These are phyloP conservation scores for Exophiala aquamarina DNA, from an alignment of 2,329 filamentous ascomycete genomes.

Conservation along the genomic window DNA sequence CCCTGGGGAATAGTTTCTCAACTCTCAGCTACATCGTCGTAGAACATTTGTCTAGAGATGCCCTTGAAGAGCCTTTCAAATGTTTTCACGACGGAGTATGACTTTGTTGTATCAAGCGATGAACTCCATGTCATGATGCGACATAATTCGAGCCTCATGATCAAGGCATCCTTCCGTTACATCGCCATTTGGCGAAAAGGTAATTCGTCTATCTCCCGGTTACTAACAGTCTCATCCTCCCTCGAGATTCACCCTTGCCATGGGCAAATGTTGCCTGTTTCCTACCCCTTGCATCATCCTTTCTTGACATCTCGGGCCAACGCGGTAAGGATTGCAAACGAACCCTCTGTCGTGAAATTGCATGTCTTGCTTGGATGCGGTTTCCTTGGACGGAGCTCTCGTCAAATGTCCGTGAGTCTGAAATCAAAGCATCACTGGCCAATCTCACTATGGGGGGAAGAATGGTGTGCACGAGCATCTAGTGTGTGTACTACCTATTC, in stretches of 20 bases:
- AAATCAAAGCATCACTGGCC: conserved; percentile 2
- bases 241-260: neutral
- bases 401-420: conserved; percentile 14
- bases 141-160: too few relatives aligned
- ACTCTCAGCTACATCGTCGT: too few relatives aligned
- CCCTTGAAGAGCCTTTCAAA: too few relatives aligned
- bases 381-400: conserved; percentile 15
- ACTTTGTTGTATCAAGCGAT: too few relatives aligned
- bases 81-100: too few relatives aligned
- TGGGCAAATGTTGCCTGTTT: neutral
- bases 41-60: too few relatives aligned
- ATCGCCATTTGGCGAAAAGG: too few relatives aligned
- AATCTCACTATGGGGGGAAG: conserved; percentile 9
- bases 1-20: too few relatives aligned
- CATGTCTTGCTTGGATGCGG: conserved; percentile 23
- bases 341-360: conserved; percentile 15
- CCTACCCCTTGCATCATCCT: conserved; percentile 20
- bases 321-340: conserved; percentile 23
- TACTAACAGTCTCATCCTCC: neutral
- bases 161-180: too few relatives aligned
- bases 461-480: conserved; percentile 18
- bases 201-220: conserved; percentile 1
- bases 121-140: too few relatives aligned
- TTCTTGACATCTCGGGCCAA: conserved; percentile 10
- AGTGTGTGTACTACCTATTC: neutral